A percentile compares a stretch with the other conserved stretches of the same genome.
phyloP scores from a whole-genome alignment of 1,284 basidiomycete species.

The Trichosporon asahii region DNA sequence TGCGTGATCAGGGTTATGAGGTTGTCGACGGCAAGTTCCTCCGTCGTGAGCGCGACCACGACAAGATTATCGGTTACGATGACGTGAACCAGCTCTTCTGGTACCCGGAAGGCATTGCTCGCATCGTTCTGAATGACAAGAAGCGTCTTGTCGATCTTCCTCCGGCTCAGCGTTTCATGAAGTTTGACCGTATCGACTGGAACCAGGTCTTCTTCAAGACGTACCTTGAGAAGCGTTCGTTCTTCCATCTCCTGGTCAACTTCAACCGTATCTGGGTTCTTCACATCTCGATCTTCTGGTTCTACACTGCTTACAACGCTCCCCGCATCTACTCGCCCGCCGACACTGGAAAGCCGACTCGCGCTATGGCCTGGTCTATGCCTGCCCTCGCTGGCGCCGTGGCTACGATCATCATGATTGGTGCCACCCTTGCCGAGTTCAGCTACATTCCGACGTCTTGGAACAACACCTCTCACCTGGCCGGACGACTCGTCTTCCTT shows the following conservation, averaged over 20 bases:
- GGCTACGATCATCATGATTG: slow-evolving; percentile 86
- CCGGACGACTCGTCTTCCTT: slow-evolving; percentile 79
- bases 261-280: slow-evolving; percentile 98
- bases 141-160: slow-evolving; percentile 84
- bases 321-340: slow-evolving; percentile 72
- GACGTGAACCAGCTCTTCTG: slow-evolving; percentile 99
- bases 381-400: slow-evolving; percentile 86
- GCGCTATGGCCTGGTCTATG: slow-evolving; percentile 72
- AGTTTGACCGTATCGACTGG: slow-evolving; percentile 93
- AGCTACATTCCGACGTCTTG: slow-evolving; percentile 93
- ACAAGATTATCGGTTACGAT: slow-evolving; percentile 95
- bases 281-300: slow-evolving; percentile 88
- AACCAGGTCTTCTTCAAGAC: slow-evolving; percentile 94
- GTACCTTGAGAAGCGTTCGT: slow-evolving; percentile 90
- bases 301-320: slow-evolving; percentile 91
- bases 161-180: slow-evolving; percentile 87
- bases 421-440: slow-evolving; percentile 86
- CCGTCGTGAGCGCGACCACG: slow-evolving; percentile 86
- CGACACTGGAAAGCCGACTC: slow-evolving; percentile 53
- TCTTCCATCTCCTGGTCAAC: slow-evolving; percentile 90
- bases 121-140: slow-evolving; percentile 86
- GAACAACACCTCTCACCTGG: slow-evolving; percentile 93
- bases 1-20: slow-evolving; percentile 97
- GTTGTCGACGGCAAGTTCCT: slow-evolving; percentile 94
- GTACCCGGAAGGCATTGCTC: slow-evolving; percentile 97